phyloP scores from a whole-genome alignment of 1,284 basidiomycete species.

The Kalmanozyma brasiliensis region DNA sequence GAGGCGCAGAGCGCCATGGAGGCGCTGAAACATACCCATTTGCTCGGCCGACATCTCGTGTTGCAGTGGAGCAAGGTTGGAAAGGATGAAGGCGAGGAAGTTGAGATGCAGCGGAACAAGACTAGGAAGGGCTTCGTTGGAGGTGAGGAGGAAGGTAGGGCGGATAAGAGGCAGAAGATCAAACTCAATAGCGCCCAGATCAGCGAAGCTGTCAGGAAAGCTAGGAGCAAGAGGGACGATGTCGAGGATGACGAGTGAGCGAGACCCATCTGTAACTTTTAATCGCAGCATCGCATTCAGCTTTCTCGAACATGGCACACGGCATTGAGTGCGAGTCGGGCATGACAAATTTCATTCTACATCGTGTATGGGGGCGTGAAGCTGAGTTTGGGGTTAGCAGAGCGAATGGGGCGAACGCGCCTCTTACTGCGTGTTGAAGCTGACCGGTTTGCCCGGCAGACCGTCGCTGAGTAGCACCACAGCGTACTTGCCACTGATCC shows the following conservation, averaged over 20 bases:
- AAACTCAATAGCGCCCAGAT: slow-evolving; percentile 51
- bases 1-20: slow-evolving; percentile 62
- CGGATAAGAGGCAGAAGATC: slow-evolving; percentile 38
- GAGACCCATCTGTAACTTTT: no score
- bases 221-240: slow-evolving; percentile 20
- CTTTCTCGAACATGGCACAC: background rate
- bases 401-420: no score
- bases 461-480: slow-evolving; percentile 64
- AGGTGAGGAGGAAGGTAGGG: slow-evolving; percentile 1
- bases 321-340: no score
- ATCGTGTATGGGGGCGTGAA: background rate
- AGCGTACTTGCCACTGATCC: slow-evolving; percentile 81
- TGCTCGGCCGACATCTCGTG: slow-evolving; percentile 92
- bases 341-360: no score
- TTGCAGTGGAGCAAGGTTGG: slow-evolving; percentile 83
- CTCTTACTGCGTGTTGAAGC: slow-evolving; percentile 39
- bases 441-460: slow-evolving; percentile 43
- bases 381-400: no score
- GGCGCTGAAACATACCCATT: slow-evolving; percentile 85
- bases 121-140: slow-evolving; percentile 30
- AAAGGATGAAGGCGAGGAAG: slow-evolving; percentile 16
- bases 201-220: slow-evolving; percentile 29
- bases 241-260: slow-evolving; percentile 34
- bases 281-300: background rate
- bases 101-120: slow-evolving; percentile 53